phyloP scores from a whole-genome alignment of 768 basidiomycete genomes.

The Lepiota brunneoincarnata region DNA sequence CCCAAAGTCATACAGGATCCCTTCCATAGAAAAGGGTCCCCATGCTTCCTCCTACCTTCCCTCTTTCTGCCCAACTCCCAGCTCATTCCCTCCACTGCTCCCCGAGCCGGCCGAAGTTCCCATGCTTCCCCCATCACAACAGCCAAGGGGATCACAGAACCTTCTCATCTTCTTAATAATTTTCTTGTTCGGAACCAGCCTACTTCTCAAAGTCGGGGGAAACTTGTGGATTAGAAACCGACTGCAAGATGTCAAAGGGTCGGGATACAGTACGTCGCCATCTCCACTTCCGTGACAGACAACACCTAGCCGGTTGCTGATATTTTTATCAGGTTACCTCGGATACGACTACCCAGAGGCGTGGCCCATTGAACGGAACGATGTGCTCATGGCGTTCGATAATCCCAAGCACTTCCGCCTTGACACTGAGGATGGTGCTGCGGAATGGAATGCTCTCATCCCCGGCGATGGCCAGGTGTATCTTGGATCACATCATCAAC shows the following conservation, averaged over 20 bases:
- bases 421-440: slow-evolving; percentile 24
- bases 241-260: background rate
- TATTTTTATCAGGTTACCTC: slow-evolving; percentile 23
- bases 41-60: background rate
- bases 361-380: slow-evolving; percentile 28
- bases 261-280: slow-evolving; percentile 1
- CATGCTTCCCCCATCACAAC: background rate
- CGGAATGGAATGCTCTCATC: slow-evolving; percentile 29
- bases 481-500: slow-evolving; percentile 27
- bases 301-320: too few relatives aligned
- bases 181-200: slow-evolving; percentile 1
- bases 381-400: slow-evolving; percentile 30
- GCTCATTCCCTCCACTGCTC: background rate
- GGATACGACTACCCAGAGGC: slow-evolving; percentile 29
- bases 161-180: slow-evolving; percentile 3
- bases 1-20: background rate
- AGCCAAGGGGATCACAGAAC: background rate
- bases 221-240: slow-evolving; percentile 1
- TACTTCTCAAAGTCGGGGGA: slow-evolving; percentile 4
- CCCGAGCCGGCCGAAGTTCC: too few relatives aligned
- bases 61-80: background rate
- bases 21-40: background rate
- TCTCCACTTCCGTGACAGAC: too few relatives aligned
- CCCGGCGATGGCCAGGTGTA: slow-evolving; percentile 29
- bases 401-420: slow-evolving; percentile 28